A percentile compares a stretch with the other conserved stretches of the same genome.
Evolutionary conservation across 768 basidiomycete genomes (phyloP).

Genomic region (Lentinula guzmanii): DNA sequence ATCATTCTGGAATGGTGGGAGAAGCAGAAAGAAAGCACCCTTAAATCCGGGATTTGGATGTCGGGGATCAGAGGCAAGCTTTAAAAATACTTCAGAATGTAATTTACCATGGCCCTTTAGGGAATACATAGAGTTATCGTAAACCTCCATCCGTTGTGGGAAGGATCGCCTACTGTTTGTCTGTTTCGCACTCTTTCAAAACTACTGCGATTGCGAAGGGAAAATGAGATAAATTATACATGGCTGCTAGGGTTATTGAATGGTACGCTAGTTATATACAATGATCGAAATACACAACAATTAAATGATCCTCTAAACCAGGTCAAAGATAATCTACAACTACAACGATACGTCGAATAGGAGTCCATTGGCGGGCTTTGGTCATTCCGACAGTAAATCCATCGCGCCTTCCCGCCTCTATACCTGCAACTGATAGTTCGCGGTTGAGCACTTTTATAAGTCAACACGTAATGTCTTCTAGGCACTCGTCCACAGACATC

Average conservation of each 20-base stretch:
- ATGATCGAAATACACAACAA: neutral
- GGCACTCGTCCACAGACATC: neutral
- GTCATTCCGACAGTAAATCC: neutral
- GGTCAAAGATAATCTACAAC: neutral
- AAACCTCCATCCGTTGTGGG: too few species aligned
- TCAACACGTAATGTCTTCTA: neutral
- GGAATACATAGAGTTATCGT: neutral
- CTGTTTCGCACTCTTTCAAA: too few species aligned
- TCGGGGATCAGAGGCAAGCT: conserved; percentile 48
- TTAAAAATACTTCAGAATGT: conserved; percentile 18
- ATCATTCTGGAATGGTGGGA: conserved; percentile 67
- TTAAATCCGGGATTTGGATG: conserved; percentile 61
- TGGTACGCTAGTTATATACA: neutral
- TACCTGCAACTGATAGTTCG: neutral
- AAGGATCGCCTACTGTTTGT: too few species aligned
- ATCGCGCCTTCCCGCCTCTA: neutral
- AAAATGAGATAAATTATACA: too few species aligned
- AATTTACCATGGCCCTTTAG: neutral
- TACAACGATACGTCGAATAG: neutral
- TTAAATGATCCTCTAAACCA: neutral
- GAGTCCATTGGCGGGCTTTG: neutral
- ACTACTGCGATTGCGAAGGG: too few species aligned
- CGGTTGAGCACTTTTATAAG: neutral
- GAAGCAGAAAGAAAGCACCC: conserved; percentile 32
- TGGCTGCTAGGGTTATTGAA: neutral